A percentile compares a stretch with the other conserved stretches of the same genome.
Conservation (phyloP, 78 protist genomes). For the Dictyostelium capitatum region DNA sequence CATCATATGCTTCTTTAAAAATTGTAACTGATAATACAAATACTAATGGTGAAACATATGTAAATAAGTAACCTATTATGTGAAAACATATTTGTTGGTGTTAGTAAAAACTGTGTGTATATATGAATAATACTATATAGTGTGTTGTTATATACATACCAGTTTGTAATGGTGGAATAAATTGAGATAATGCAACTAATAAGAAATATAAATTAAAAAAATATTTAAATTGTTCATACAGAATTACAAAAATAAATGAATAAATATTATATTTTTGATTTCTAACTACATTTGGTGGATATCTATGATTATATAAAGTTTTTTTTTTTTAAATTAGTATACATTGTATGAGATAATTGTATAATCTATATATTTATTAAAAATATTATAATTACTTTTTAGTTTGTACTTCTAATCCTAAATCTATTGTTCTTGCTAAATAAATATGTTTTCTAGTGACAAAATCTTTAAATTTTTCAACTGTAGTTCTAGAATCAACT, state of each 20-base stretch:
- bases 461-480: conserved; percentile 38
- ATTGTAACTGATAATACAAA: conserved; percentile 94
- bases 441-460: conserved; percentile 52
- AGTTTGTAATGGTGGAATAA: conserved; percentile 93
- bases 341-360: not conserved
- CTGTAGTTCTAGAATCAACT: conserved; percentile 27
- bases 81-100: not conserved
- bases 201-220: conserved; percentile 97
- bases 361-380: too few relatives aligned
- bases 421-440: conserved; percentile 57
- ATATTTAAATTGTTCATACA: conserved; percentile 95
- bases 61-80: conserved; percentile 92
- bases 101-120: not conserved
- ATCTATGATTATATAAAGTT: conserved; percentile 21
- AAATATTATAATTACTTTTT: conserved; percentile 17
- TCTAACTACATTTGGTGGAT: conserved; percentile 91
- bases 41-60: conserved; percentile 96
- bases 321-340: too few relatives aligned
- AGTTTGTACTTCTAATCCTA: conserved; percentile 40
- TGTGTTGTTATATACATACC: conserved; percentile 7
- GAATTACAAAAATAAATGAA: conserved; percentile 92
- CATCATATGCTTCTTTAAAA: conserved; percentile 95
- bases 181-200: conserved; percentile 95
- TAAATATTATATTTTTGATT: conserved; percentile 90
- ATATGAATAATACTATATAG: not conserved